Evolutionary conservation across 192 early-diverging fungal species (phyloP).

Genomic region (Backusella sp.): DNA sequence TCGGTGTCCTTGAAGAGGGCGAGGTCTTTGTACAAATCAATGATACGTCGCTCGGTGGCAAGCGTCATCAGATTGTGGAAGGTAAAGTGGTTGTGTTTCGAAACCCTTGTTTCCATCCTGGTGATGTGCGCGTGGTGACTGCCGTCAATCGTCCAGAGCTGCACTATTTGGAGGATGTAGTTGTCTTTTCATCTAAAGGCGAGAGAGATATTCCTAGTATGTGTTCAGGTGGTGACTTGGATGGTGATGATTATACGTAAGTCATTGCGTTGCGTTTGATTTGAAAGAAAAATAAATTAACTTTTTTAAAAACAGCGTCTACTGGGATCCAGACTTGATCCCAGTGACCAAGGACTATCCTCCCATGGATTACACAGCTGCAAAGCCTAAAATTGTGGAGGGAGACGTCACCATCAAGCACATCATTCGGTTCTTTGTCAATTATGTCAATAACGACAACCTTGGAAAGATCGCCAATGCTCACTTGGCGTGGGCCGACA

Average conservation of each 20-base stretch:
- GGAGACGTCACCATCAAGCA: slow-evolving; percentile 47
- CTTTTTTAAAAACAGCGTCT: slow-evolving; percentile 33
- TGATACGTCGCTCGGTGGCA: slow-evolving; percentile 16
- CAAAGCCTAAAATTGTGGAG: slow-evolving; percentile 21
- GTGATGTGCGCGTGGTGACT: slow-evolving; percentile 57
- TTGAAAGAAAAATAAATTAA: too few relatives aligned
- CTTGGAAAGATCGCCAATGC: slow-evolving; percentile 69
- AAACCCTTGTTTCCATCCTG: slow-evolving; percentile 68
- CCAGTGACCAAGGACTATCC: slow-evolving; percentile 30
- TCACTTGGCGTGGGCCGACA: slow-evolving; percentile 64
- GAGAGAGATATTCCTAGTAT: slow-evolving; percentile 68
- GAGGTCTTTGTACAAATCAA: slow-evolving; percentile 54
- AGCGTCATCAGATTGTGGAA: slow-evolving; percentile 28
- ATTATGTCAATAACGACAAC: slow-evolving; percentile 64
- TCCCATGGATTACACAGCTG: slow-evolving; percentile 56
- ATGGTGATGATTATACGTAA: slow-evolving; percentile 76
- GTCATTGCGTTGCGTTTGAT: not conserved
- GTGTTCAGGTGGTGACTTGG: slow-evolving; percentile 81
- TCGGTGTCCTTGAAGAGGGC: slow-evolving; percentile 33
- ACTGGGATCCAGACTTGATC: slow-evolving; percentile 56
- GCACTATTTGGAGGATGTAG: slow-evolving; percentile 57
- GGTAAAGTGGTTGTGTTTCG: slow-evolving; percentile 48
- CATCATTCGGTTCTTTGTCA: slow-evolving; percentile 62
- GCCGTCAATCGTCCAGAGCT: slow-evolving; percentile 53
- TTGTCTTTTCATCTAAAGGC: slow-evolving; percentile 73